Evolutionary conservation across 2,329 filamentous ascomycete genomes (phyloP).

Genomic region (Colletotrichum limetticola): DNA sequence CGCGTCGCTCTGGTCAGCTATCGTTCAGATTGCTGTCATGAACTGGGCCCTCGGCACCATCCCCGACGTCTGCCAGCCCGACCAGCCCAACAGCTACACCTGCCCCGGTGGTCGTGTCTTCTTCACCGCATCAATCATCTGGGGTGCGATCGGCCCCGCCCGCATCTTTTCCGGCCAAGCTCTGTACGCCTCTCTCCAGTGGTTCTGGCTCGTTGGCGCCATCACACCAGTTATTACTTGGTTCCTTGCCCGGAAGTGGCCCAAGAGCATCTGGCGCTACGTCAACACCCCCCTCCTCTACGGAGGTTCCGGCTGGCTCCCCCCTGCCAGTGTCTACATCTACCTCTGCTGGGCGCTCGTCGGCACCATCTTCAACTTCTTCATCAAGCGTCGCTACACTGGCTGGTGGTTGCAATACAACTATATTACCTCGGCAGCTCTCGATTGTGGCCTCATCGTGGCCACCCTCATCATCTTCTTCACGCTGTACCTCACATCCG

Average conservation of each 20-base stretch:
- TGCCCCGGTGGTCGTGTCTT: constrained; percentile 66
- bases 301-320: constrained; percentile 70
- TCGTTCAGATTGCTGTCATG: constrained; percentile 73
- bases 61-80: constrained; percentile 65
- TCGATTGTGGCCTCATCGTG: constrained; percentile 75
- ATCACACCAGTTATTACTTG: constrained; percentile 72
- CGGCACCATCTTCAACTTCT: constrained; percentile 76
- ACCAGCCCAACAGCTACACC: constrained; percentile 66
- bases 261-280: constrained; percentile 71
- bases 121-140: constrained; percentile 77
- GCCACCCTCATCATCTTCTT: constrained; percentile 78
- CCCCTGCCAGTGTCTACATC: constrained; percentile 76
- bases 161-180: constrained; percentile 74
- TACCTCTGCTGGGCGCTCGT: constrained; percentile 78
- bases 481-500: constrained; percentile 69
- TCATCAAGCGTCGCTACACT: constrained; percentile 70
- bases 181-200: constrained; percentile 73
- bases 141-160: constrained; percentile 77
- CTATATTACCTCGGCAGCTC: constrained; percentile 77
- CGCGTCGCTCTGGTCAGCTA: constrained; percentile 69
- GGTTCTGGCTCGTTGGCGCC: constrained; percentile 77
- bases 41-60: constrained; percentile 75
- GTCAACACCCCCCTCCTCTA: constrained; percentile 77
- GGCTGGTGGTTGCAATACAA: constrained; percentile 86
- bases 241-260: constrained; percentile 70